Percentiles rank a stretch among this genome's conserved stretches.
phyloP scores from a whole-genome alignment of 805 yeast genomes.

The Ogataea trehalophila region DNA sequence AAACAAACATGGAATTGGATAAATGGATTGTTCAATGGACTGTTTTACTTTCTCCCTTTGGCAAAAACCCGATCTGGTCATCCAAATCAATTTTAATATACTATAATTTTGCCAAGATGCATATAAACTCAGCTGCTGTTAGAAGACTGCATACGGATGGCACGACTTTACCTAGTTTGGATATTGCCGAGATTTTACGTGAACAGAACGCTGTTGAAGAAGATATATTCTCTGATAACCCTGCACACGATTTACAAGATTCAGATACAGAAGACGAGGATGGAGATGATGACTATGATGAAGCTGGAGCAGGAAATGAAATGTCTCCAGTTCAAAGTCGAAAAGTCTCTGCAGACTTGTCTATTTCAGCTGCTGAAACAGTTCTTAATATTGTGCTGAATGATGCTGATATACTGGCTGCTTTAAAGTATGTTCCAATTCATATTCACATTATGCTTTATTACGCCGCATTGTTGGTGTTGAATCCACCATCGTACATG shows the following conservation, averaged over 20 bases:
- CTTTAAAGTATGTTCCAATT: conserved; percentile 61
- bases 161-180: conserved; percentile 22
- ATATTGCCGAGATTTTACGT: conserved; percentile 7
- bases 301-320: conserved; percentile 13
- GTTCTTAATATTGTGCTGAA: conserved; percentile 53
- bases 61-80: conserved; percentile 53
- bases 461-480: conserved; percentile 54
- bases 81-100: conserved; percentile 65
- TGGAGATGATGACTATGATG: conserved; percentile 11
- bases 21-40: conserved; percentile 84
- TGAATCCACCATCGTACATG: conserved; percentile 40
- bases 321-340: conserved; percentile 24
- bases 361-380: conserved; percentile 58
- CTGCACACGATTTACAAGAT: conserved; percentile 17
- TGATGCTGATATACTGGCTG: conserved; percentile 53
- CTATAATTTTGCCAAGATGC: conserved; percentile 73
- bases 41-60: conserved; percentile 56
- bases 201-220: conserved; percentile 6
- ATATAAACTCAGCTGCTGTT: conserved; percentile 51
- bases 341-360: conserved; percentile 38
- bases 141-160: conserved; percentile 37
- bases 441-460: conserved; percentile 69
- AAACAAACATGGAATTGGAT: conserved; percentile 60
- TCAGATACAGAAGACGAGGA: conserved; percentile 24
- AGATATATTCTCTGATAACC: conserved; percentile 13